phyloP scores from a whole-genome alignment of 176 grass and related monocot species.

The Musa schizocarpa region DNA sequence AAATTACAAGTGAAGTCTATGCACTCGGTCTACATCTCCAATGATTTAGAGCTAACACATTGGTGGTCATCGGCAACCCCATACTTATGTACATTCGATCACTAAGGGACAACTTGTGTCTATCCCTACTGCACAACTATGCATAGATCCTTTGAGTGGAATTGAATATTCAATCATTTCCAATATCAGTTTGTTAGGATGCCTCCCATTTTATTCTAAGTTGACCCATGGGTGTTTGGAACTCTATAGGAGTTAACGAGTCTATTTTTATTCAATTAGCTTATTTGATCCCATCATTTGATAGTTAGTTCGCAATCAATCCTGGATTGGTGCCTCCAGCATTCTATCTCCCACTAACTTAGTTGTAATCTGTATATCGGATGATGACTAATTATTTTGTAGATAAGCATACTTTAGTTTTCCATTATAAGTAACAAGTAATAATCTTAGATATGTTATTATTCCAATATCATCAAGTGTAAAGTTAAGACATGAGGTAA shows the following conservation, averaged over 20 bases:
- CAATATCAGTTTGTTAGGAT: background rate
- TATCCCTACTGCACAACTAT: conserved; percentile 3
- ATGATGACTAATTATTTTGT: too few relatives aligned
- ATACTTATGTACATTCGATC: conserved; percentile 9
- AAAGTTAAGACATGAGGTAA: too few relatives aligned
- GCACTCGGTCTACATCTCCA: conserved; percentile 64
- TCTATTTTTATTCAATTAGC: background rate
- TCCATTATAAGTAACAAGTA: too few relatives aligned
- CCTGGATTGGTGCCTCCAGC: background rate
- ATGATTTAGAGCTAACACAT: conserved; percentile 22
- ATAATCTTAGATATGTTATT: too few relatives aligned
- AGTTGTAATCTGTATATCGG: too few relatives aligned
- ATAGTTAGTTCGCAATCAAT: background rate
- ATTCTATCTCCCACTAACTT: background rate
- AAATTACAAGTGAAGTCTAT: conserved; percentile 31
- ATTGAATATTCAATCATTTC: background rate
- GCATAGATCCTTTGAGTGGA: background rate
- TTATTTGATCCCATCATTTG: background rate
- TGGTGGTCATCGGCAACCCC: conserved; percentile 13
- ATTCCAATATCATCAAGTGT: too few relatives aligned
- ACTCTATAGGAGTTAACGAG: background rate
- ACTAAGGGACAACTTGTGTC: background rate
- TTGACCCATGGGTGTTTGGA: background rate
- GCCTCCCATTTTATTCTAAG: background rate
- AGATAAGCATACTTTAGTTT: too few relatives aligned